Evolutionary conservation across 495 filamentous ascomycete species (phyloP).

Genomic region (Lophium mytilinum): DNA sequence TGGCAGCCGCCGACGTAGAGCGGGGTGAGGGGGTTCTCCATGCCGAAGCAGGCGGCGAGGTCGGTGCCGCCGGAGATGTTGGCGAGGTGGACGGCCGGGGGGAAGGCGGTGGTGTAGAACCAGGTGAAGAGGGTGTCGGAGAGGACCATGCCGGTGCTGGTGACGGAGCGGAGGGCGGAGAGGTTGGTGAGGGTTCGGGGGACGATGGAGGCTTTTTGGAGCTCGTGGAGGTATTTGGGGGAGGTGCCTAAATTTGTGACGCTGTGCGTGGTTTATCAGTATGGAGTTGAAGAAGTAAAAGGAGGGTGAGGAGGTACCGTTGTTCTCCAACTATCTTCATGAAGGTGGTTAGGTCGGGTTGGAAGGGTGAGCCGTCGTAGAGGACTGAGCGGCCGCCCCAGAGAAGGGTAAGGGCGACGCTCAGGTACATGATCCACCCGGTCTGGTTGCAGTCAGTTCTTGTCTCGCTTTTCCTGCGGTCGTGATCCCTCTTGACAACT

Average conservation of each 20-base stretch:
- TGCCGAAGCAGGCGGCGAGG: constrained; percentile 62
- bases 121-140: constrained; percentile 65
- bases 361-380: constrained; percentile 73
- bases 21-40: constrained; percentile 59
- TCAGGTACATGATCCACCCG: constrained; percentile 82
- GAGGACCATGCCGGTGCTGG: constrained; percentile 71
- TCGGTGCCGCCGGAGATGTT: constrained; percentile 78
- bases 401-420: constrained; percentile 45
- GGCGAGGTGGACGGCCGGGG: constrained; percentile 49
- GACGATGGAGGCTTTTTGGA: constrained; percentile 49
- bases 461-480: background rate
- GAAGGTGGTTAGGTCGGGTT: constrained; percentile 53
- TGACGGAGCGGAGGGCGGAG: constrained; percentile 48
- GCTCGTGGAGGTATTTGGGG: constrained; percentile 64
- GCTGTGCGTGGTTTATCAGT: constrained; percentile 17
- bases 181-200: constrained; percentile 57
- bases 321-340: constrained; percentile 52
- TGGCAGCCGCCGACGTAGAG: constrained; percentile 66
- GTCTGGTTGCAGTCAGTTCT: constrained; percentile 32
- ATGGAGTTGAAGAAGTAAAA: background rate
- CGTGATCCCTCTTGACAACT: background rate
- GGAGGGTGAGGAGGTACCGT: constrained; percentile 36
- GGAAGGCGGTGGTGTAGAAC: constrained; percentile 78
- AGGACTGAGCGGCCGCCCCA: constrained; percentile 51
- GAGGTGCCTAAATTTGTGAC: constrained; percentile 58